Conservation (phyloP, 2,329 filamentous ascomycete genomes). For the Trichoderma koningii region DNA sequence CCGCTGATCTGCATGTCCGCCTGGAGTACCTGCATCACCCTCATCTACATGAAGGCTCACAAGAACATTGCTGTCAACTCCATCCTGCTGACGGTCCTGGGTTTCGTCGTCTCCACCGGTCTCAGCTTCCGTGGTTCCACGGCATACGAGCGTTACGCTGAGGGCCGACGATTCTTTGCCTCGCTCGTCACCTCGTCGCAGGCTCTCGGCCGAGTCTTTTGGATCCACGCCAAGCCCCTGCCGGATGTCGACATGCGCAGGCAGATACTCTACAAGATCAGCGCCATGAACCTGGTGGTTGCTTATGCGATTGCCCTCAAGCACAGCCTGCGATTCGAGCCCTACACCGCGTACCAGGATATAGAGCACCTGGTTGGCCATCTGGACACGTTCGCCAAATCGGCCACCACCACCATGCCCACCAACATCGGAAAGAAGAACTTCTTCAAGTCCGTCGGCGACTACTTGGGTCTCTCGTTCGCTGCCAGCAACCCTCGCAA, state of each 20-base stretch:
- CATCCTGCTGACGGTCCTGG: conserved; percentile 69
- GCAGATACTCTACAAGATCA: conserved; percentile 70
- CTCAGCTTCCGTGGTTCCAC: conserved; percentile 76
- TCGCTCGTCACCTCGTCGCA: conserved; percentile 63
- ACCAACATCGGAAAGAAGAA: conserved; percentile 45
- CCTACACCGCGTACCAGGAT: conserved; percentile 75
- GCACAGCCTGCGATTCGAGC: conserved; percentile 82
- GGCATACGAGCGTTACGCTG: conserved; percentile 72
- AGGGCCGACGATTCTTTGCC: conserved; percentile 66
- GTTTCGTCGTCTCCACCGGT: conserved; percentile 80
- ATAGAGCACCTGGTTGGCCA: conserved; percentile 69
- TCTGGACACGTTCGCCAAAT: conserved; percentile 72
- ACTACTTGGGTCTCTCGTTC: conserved; percentile 75
- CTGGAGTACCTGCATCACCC: conserved; percentile 69
- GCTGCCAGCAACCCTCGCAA: conserved; percentile 78
- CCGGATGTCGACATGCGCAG: conserved; percentile 57
- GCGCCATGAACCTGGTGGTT: conserved; percentile 74
- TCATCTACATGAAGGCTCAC: conserved; percentile 51
- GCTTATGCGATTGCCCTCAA: conserved; percentile 78
- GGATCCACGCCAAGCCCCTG: conserved; percentile 72
- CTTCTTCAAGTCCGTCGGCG: conserved; percentile 65
- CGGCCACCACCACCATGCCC: conserved; percentile 48
- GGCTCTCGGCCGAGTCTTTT: conserved; percentile 74
- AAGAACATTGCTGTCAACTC: conserved; percentile 42
- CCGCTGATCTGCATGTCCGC: conserved; percentile 62